Evolutionary conservation across 192 early-diverging fungal genomes (phyloP).

Genomic region (Thamnidium elegans): DNA sequence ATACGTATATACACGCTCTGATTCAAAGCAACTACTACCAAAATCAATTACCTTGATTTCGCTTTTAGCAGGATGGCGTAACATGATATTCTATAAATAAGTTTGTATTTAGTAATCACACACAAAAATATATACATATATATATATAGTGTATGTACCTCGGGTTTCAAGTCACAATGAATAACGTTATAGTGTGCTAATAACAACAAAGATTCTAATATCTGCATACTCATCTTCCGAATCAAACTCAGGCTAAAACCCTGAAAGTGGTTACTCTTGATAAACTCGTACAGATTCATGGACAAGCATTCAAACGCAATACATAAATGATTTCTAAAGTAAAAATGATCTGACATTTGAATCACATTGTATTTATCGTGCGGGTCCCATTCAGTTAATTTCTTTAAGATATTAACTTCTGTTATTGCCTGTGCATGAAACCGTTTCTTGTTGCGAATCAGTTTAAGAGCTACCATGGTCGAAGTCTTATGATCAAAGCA

Average conservation of each 20-base stretch:
- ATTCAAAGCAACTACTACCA: conserved; percentile 89
- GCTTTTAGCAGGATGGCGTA: conserved; percentile 66
- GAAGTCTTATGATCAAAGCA: conserved; percentile 92
- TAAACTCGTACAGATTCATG: conserved; percentile 96
- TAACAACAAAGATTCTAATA: conserved; percentile 78
- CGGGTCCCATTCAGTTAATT: conserved; percentile 78
- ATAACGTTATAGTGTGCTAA: conserved; percentile 76
- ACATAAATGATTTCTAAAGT: conserved; percentile 95
- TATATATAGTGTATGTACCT: too few relatives aligned
- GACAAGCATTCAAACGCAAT: conserved; percentile 93
- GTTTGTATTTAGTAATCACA: too few relatives aligned
- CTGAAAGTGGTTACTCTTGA: conserved; percentile 89
- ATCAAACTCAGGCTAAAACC: conserved; percentile 82
- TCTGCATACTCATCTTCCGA: conserved; percentile 58
- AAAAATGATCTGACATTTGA: conserved; percentile 89
- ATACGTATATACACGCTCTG: conserved; percentile 96
- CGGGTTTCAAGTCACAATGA: conserved; percentile 97
- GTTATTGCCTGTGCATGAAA: conserved; percentile 94
- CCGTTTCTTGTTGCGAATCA: conserved; percentile 93
- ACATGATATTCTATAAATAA: conserved; percentile 69
- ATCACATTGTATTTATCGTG: conserved; percentile 78
- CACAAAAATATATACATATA: too few relatives aligned
- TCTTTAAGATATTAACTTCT: conserved; percentile 91
- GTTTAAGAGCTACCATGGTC: conserved; percentile 83
- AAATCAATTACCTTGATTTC: conserved; percentile 98